Evolutionary conservation across 2,329 filamentous ascomycete genomes (phyloP), one percentile per base, ranked within the genome.

Genomic region (Dichotomopilus funicola): DNA sequence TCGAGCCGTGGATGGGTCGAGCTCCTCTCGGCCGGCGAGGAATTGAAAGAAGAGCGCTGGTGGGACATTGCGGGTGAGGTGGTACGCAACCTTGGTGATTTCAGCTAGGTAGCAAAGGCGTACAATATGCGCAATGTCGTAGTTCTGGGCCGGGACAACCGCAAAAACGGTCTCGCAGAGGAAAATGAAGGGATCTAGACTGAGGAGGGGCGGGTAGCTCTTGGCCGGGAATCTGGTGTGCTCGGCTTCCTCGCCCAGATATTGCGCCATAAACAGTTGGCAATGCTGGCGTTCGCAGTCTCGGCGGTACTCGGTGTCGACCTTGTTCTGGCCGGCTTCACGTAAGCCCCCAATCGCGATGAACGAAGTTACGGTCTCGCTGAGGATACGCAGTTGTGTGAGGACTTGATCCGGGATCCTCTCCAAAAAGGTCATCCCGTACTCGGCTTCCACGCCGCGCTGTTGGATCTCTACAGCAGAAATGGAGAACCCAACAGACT

Each of bases 401-500:
- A 99, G 75, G 1, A 83, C 80, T 68, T 95, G 85, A 55, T 92
- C 87, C 0, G 94, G 86, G 51, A 97, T 87, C 65, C 86, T 91
- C 62, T 92, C 87, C 19, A 97, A 72, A 46, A 97, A 73, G 5
- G 87, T 92, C 69, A 83, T 78, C 53, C 88, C 86, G 47, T 82
- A 80, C 61, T 87, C 82, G 27, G 85, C 83, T 63, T 89, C 87
- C 3, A 90, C 77, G 6, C 94, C 94, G 63, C 94, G 87, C 68
- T 96, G 91, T 60, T 91, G 86, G 61, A 97, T 96, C 72, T 99
- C 94, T 4, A 89, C 85, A 0, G 91, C 85, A 7, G 91, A 86
- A 56, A 99, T 91, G 0, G 91, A 92, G 67, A 85, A 90, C 1
- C 89, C 92, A 11, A 96, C 83, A 1, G 83, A 76, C 56, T 78